phyloP scores from a whole-genome alignment of 2,329 filamentous ascomycete species.

The Colletotrichum brevisporum region DNA sequence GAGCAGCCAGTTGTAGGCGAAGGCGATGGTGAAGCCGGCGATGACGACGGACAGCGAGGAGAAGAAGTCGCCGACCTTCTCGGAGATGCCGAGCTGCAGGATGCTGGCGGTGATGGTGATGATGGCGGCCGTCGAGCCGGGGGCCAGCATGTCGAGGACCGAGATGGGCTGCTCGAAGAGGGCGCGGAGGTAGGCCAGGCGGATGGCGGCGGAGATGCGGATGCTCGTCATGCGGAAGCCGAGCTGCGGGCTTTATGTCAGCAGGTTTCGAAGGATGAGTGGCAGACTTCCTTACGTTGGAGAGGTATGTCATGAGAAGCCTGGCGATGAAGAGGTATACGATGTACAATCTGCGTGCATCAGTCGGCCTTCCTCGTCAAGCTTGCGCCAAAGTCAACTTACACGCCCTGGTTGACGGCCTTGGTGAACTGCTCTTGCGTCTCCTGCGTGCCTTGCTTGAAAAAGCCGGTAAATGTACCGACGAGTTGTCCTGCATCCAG shows the following conservation, averaged over 20 bases:
- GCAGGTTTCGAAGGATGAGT: neutral
- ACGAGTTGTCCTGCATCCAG: conserved; percentile 45
- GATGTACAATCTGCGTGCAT: conserved; percentile 49
- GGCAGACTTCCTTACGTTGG: conserved; percentile 46
- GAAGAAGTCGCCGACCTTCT: conserved; percentile 61
- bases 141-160: conserved; percentile 62
- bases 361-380: neutral
- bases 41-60: conserved; percentile 57
- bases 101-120: conserved; percentile 67
- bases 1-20: conserved; percentile 66
- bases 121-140: conserved; percentile 64
- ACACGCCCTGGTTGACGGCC: conserved; percentile 43
- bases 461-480: conserved; percentile 47
- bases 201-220: conserved; percentile 63
- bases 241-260: conserved; percentile 47
- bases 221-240: conserved; percentile 64
- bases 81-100: conserved; percentile 68
- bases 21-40: conserved; percentile 64
- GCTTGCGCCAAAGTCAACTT: conserved; percentile 3
- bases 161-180: conserved; percentile 65
- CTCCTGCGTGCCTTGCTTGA: conserved; percentile 37
- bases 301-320: conserved; percentile 50
- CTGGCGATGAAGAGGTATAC: conserved; percentile 53
- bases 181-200: conserved; percentile 63
- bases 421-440: conserved; percentile 36